phyloP scores from a whole-genome alignment of 1,284 basidiomycete species.

The Ustilago trichophora region DNA sequence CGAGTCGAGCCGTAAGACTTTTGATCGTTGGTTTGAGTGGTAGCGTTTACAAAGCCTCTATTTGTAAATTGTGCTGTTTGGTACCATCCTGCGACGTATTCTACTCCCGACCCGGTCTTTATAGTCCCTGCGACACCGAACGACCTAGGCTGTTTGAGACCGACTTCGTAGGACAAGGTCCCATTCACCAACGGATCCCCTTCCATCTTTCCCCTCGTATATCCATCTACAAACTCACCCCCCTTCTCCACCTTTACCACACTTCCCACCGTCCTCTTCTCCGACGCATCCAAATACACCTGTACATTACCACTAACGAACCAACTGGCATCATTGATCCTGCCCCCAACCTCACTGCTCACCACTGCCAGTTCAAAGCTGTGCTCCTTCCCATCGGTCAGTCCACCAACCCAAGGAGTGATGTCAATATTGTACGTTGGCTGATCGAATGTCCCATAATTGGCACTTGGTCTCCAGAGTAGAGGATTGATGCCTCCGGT shows the following conservation, averaged over 20 bases:
- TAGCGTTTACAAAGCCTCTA: conserved; percentile 22
- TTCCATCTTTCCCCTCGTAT: conserved; percentile 3
- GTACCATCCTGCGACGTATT: conserved; percentile 17
- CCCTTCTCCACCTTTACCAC: conserved; percentile 4
- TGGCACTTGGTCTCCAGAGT: conserved; percentile 80
- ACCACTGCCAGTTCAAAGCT: conserved; percentile 77
- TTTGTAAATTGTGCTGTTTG: conserved; percentile 15
- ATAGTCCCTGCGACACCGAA: conserved; percentile 22
- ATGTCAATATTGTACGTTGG: conserved; percentile 81
- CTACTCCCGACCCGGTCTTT: conserved; percentile 19
- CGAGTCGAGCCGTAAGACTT: conserved; percentile 12
- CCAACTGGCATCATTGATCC: conserved; percentile 77
- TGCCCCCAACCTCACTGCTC: conserved; percentile 74
- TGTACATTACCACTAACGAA: conserved; percentile 77
- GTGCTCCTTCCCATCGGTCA: conserved; percentile 77
- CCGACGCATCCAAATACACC: conserved; percentile 59
- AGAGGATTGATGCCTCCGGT: conserved; percentile 80
- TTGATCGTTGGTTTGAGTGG: conserved; percentile 27
- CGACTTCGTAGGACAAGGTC: conserved; percentile 10
- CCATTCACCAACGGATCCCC: conserved; percentile 21
- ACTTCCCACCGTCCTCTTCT: conserved; percentile 34
- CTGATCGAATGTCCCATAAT: conserved; percentile 79
- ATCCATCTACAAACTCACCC: conserved; percentile 13
- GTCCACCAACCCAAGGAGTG: conserved; percentile 78
- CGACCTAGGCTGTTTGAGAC: conserved; percentile 1